These are phyloP conservation scores for Rutstroemia sp. DNA, from an alignment of 2,329 filamentous ascomycete species.

Conservation along the genomic window DNA sequence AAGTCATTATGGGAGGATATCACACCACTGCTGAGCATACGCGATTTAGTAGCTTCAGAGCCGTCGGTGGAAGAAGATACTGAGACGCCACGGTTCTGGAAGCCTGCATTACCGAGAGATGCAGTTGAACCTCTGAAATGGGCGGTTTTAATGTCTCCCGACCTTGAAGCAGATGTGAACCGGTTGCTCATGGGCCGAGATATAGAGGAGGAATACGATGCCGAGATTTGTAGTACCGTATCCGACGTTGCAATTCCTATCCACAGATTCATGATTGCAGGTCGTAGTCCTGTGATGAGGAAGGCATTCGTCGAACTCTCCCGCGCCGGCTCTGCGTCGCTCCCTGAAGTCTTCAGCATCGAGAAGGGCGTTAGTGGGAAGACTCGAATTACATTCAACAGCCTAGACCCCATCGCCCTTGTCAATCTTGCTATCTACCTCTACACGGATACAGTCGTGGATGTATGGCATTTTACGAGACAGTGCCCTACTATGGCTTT, in stretches of 20 bases:
- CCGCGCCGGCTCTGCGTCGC: constrained; percentile 43
- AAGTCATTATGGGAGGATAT: constrained; percentile 69
- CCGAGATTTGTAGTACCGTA: constrained; percentile 46
- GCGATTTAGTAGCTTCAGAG: constrained; percentile 43
- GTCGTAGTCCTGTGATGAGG: constrained; percentile 64
- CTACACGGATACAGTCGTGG: constrained; percentile 73
- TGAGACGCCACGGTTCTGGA: constrained; percentile 37
- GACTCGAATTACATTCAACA: constrained; percentile 57
- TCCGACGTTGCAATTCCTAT: constrained; percentile 70
- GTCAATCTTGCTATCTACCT: constrained; percentile 73
- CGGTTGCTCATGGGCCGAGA: constrained; percentile 39
- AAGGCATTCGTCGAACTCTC: constrained; percentile 52
- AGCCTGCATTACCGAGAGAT: constrained; percentile 39
- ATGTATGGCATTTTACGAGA: constrained; percentile 77
- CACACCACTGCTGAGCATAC: constrained; percentile 60
- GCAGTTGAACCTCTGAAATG: constrained; percentile 44
- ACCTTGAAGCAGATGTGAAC: constrained; percentile 57
- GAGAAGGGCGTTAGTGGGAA: constrained; percentile 37
- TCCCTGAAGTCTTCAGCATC: constrained; percentile 55
- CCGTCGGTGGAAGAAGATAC: constrained; percentile 33
- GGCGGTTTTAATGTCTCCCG: constrained; percentile 52
- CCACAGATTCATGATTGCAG: constrained; percentile 73
- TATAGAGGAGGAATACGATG: constrained; percentile 30
- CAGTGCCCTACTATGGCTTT: constrained; percentile 54
- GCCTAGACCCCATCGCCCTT: constrained; percentile 69